A percentile compares a stretch with the other conserved stretches of the same genome.
These are phyloP conservation scores for Fusarium pseudonygamai DNA, from an alignment of 2,329 filamentous ascomycete species.

Conservation along the genomic window DNA sequence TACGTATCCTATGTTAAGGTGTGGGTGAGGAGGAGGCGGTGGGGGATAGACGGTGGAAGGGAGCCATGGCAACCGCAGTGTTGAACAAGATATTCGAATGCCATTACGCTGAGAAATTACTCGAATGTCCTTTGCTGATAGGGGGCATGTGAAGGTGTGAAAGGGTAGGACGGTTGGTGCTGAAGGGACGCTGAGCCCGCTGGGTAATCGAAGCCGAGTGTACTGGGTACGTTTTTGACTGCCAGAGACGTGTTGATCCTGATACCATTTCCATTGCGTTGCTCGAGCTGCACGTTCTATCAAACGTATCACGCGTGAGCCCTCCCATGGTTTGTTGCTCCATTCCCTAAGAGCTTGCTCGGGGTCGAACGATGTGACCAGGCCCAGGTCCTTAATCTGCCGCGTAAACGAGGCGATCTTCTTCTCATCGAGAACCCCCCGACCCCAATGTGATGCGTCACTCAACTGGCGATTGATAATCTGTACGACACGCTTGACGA, in stretches of 20 bases:
- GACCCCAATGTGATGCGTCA: constrained; percentile 88
- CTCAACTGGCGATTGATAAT: constrained; percentile 89
- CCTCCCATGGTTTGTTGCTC: constrained; percentile 85
- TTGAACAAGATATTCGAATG: constrained; percentile 89
- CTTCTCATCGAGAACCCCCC: constrained; percentile 70
- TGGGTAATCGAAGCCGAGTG: constrained; percentile 76
- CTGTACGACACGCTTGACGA: constrained; percentile 89
- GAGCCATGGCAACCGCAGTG: constrained; percentile 87
- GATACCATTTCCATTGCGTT: constrained; percentile 87
- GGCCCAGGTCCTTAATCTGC: constrained; percentile 56
- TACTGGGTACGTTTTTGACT: constrained; percentile 68
- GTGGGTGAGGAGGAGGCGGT: constrained; percentile 80
- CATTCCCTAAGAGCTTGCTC: constrained; percentile 62
- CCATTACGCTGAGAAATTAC: constrained; percentile 96
- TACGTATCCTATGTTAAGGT: constrained; percentile 93
- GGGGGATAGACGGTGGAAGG: constrained; percentile 83
- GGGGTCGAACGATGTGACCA: constrained; percentile 49
- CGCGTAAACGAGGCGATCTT: constrained; percentile 60
- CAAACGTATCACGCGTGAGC: constrained; percentile 82
- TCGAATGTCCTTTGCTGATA: constrained; percentile 90
- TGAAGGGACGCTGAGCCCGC: constrained; percentile 78
- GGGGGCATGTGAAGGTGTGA: constrained; percentile 95
- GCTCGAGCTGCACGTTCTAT: constrained; percentile 84
- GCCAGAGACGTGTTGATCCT: constrained; percentile 76
- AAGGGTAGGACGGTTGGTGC: constrained; percentile 96